Evolutionary conservation across 345 rosid species (phyloP).

Genomic region (Brassica nigra): DNA sequence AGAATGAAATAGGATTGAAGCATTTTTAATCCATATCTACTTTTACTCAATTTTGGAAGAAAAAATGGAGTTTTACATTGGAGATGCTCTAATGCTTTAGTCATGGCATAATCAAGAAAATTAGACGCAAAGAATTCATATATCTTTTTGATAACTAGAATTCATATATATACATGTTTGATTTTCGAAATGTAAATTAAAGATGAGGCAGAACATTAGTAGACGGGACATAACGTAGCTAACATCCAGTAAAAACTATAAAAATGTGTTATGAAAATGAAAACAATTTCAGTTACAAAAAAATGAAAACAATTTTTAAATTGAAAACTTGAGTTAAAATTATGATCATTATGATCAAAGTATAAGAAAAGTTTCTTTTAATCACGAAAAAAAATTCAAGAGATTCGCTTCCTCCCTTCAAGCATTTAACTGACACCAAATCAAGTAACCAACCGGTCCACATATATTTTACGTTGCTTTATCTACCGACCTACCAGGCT

Average conservation of each 20-base stretch:
- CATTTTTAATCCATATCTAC: no score
- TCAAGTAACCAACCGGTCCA: slow-evolving; percentile 3
- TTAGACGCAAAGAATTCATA: no score
- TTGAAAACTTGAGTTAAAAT: not conserved
- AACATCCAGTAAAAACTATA: not conserved
- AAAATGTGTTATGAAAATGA: not conserved
- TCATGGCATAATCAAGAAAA: no score
- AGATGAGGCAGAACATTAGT: not conserved
- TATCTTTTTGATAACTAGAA: not conserved
- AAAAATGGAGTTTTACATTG: no score
- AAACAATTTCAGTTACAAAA: not conserved
- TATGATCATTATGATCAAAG: not conserved
- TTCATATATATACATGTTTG: not conserved
- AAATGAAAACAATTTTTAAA: not conserved
- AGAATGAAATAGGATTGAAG: no score
- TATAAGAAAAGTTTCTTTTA: not conserved
- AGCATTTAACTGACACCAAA: not conserved
- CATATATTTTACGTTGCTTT: slow-evolving; percentile 2
- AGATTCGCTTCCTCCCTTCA: not conserved
- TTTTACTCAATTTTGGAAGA: no score
- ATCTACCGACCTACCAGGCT: slow-evolving; percentile 10
- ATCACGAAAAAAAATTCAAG: not conserved
- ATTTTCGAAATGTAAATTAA: not conserved
- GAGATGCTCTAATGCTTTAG: no score
- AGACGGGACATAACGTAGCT: not conserved